phyloP scores from a whole-genome alignment of 352 stramenopile species.

The Phytophthora cryptogea region DNA sequence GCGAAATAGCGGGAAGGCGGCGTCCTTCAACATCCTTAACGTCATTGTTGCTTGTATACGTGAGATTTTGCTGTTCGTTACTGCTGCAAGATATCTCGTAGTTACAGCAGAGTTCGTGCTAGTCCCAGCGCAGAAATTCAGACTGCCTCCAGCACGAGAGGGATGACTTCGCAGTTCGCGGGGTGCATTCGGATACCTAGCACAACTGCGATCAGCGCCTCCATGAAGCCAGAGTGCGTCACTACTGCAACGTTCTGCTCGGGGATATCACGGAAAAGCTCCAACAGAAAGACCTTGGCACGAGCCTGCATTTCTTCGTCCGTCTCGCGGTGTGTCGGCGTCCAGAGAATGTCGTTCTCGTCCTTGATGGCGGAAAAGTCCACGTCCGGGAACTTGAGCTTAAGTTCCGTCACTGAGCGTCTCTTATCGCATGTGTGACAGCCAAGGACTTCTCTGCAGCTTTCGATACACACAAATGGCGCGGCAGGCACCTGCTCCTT shows the following conservation, averaged over 20 bases:
- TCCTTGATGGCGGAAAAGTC: conserved; percentile 62
- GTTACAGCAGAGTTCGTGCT: too few relatives aligned
- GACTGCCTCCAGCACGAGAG: conserved; percentile 43
- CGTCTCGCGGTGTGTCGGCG: conserved; percentile 61
- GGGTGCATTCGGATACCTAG: conserved; percentile 39
- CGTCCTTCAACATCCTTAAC: too few relatives aligned
- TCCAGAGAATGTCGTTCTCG: conserved; percentile 65
- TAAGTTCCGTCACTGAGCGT: conserved; percentile 44
- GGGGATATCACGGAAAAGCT: conserved; percentile 57
- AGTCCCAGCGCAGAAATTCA: not conserved
- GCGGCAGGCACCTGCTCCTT: conserved; percentile 28
- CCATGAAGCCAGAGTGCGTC: conserved; percentile 77
- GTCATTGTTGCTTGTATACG: too few relatives aligned
- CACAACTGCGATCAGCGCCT: conserved; percentile 53
- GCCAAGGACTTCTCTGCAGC: conserved; percentile 64
- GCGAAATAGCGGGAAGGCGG: too few relatives aligned
- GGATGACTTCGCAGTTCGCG: conserved; percentile 55
- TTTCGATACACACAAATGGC: conserved; percentile 64
- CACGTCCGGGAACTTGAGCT: conserved; percentile 57
- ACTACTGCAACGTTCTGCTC: conserved; percentile 64
- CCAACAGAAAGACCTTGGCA: conserved; percentile 47
- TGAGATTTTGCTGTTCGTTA: not conserved
- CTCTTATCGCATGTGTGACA: conserved; percentile 77
- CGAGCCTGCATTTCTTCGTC: conserved; percentile 58
- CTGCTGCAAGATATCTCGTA: too few relatives aligned